Base-by-base conservation (phyloP, 2,329 filamentous ascomycete genomes). In the Fusarium sp. region DNA sequence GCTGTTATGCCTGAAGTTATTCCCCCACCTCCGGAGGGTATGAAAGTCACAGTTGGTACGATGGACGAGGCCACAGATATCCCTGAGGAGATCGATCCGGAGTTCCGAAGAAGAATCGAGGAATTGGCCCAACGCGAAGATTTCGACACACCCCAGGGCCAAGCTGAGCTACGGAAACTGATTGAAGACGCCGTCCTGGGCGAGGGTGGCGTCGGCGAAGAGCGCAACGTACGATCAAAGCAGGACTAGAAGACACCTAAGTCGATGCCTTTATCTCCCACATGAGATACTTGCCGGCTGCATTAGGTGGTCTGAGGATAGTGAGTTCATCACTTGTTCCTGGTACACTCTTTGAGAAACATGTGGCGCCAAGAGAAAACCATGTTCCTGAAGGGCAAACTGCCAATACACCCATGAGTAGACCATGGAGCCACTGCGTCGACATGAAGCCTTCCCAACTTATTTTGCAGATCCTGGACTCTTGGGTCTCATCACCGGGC, bases 101-200 rank as follows among this genome's bases (percentile, higher is more conserved):
- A 95, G 72, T 93, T 99, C 72, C 89, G 91, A 77, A 86, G 91
- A 72, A 87, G 93, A 56, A 98, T 99, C 77, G 94, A 98, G 76
- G 92, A 97, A 80, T 82, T 99, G 64, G 95, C 96, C 4, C 87
- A 91, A 38, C 87, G 94, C 43, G 90, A 92, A 25, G 94, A 98
- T 77, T 97, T 98, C 75, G 86, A 95, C 74, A 91, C 90, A 8
- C 90, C 93, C 57, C 89, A 91, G 64, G 93, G 92, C 6, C 96
- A 99, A 81, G 87, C 87, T 24, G 90, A 95, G 77, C 81, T 99
- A 75, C 88, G 94, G 65, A 87, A 89, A 71, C 83, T 99, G 65
- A 90, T 99, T 8, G 88, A 91, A 71, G 94, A 98, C 75, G 94
- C 93, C 4, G 84, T 99, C 20, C 82, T 86, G 25, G 92, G 90